Evolutionary conservation across 202 grass and related monocot genomes (phyloP).

Genomic region (Panicum virgatum): DNA sequence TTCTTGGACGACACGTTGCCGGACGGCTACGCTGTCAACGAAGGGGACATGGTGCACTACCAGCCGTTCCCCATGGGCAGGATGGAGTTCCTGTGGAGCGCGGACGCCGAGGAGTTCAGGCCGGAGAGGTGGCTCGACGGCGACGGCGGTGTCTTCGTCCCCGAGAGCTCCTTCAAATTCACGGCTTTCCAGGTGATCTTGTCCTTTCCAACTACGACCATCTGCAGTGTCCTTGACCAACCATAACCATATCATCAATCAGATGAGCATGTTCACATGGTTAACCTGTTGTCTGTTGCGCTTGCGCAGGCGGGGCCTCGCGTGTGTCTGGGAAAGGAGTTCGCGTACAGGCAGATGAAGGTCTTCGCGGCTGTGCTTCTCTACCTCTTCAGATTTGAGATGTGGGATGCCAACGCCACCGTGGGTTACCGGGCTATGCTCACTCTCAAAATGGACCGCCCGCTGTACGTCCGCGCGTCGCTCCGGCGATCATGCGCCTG

Average conservation of each 20-base stretch:
- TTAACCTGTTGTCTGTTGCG: background rate
- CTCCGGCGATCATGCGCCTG: conserved; percentile 18
- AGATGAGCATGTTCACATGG: background rate
- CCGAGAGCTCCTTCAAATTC: conserved; percentile 70
- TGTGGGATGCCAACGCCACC: conserved; percentile 44
- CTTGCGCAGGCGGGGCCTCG: conserved; percentile 52
- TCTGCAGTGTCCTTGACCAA: background rate
- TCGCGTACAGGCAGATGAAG: conserved; percentile 76
- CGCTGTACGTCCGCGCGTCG: conserved; percentile 38
- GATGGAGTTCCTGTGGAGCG: conserved; percentile 78
- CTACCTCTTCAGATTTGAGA: conserved; percentile 59
- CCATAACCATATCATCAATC: no score
- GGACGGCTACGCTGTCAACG: conserved; percentile 52
- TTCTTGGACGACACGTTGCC: conserved; percentile 68
- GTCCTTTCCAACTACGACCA: background rate
- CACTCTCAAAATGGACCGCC: conserved; percentile 67
- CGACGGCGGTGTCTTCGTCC: conserved; percentile 46
- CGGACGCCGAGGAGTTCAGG: conserved; percentile 66
- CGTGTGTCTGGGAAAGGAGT: conserved; percentile 73
- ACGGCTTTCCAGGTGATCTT: conserved; percentile 64
- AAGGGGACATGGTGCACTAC: conserved; percentile 75
- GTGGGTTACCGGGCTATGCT: conserved; percentile 54
- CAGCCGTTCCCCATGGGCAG: conserved; percentile 77
- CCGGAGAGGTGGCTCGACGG: conserved; percentile 70
- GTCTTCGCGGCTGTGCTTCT: conserved; percentile 57